Conservation (phyloP, 2,329 filamentous ascomycete species). For the Fusarium staphyleae region DNA sequence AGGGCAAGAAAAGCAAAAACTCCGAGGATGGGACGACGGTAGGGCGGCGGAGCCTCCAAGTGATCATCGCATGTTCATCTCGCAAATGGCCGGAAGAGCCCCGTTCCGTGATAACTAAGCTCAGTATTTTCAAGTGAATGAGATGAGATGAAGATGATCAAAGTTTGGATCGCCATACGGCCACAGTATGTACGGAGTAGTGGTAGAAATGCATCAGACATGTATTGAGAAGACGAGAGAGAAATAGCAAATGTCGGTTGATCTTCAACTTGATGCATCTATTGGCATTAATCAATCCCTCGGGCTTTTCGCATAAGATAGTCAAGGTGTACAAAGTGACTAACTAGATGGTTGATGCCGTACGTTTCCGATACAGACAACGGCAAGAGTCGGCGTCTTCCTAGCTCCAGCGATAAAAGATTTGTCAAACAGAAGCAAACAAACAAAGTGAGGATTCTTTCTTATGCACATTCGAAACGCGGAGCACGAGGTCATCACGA, state of each 20-base stretch:
- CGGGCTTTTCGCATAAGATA: background rate
- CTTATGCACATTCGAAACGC: background rate
- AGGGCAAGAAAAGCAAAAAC: background rate
- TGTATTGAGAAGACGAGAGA: background rate
- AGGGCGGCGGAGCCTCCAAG: no score
- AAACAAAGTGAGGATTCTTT: background rate
- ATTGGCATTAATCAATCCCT: background rate
- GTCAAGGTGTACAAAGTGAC: constrained; percentile 2
- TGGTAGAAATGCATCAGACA: background rate
- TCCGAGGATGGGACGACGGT: background rate
- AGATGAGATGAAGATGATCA: no score
- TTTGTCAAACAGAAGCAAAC: background rate
- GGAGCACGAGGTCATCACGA: background rate
- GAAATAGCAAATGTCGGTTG: background rate
- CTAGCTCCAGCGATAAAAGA: background rate
- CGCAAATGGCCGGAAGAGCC: constrained; percentile 5
- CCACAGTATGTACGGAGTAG: no score
- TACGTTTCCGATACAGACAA: constrained; percentile 8
- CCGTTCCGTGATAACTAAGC: background rate
- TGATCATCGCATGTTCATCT: constrained; percentile 27
- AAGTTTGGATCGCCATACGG: background rate
- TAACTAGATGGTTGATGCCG: constrained; percentile 9
- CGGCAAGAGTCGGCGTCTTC: constrained; percentile 2
- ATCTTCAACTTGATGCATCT: no score
- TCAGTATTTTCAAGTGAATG: no score